Conservation (phyloP, 176 grass and related monocot genomes). For the Ampelocalamus luodianensis region DNA sequence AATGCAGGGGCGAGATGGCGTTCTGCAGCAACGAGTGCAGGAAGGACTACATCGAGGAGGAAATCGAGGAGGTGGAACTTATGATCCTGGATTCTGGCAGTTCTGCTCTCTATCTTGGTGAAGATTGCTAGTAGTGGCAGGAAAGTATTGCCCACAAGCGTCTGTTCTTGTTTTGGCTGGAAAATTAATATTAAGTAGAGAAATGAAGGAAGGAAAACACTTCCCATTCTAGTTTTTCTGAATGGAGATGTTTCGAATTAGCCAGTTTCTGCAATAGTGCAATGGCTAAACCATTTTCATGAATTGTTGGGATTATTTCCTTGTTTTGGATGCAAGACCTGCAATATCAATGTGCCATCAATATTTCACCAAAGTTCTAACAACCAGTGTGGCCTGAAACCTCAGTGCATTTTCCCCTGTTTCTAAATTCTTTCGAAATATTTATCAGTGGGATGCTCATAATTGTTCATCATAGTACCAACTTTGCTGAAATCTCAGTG, state of each 20-base stretch:
- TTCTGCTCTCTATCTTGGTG: slow-evolving; percentile 1
- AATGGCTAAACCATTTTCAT: slow-evolving; percentile 43
- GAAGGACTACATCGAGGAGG: slow-evolving; percentile 66
- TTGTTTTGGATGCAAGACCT: slow-evolving; percentile 25
- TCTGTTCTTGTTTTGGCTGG: background rate
- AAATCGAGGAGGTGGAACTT: slow-evolving; percentile 44
- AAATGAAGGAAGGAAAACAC: background rate
- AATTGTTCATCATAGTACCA: background rate
- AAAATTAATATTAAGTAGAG: background rate
- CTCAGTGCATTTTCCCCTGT: background rate
- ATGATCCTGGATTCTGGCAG: slow-evolving; percentile 40
- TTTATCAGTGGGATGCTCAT: no score
- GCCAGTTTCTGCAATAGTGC: slow-evolving; percentile 17
- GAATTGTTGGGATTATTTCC: slow-evolving; percentile 29
- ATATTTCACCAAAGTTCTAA: slow-evolving; percentile 41
- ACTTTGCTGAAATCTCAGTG: background rate
- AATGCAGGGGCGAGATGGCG: slow-evolving; percentile 75
- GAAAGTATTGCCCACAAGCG: slow-evolving; percentile 21
- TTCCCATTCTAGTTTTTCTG: slow-evolving; percentile 56
- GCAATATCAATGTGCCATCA: slow-evolving; percentile 35
- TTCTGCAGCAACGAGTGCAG: slow-evolving; percentile 92
- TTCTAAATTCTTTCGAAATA: no score
- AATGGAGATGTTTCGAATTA: slow-evolving; percentile 38
- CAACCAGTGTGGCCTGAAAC: background rate
- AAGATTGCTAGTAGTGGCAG: slow-evolving; percentile 34